Evolutionary conservation across 192 early-diverging fungal genomes (phyloP).

Genomic region (Neocallimastix lanati): DNA sequence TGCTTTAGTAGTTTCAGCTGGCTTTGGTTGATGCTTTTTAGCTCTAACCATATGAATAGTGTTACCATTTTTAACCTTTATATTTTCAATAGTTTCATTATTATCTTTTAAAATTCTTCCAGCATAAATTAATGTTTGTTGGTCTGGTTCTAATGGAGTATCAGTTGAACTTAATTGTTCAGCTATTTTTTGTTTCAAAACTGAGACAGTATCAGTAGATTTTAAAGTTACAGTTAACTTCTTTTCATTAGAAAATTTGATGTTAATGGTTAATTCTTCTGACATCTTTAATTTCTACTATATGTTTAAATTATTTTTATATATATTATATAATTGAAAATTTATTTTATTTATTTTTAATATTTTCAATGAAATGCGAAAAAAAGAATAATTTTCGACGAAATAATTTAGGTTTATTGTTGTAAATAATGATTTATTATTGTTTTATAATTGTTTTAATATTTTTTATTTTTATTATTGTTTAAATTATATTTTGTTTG

Average conservation of each 20-base stretch:
- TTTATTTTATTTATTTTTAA: too few relatives aligned
- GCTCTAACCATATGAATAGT: background rate
- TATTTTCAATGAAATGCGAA: too few relatives aligned
- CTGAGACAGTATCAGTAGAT: background rate
- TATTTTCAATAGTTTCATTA: background rate
- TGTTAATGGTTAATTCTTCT: background rate
- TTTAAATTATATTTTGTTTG: too few relatives aligned
- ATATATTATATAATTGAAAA: too few relatives aligned
- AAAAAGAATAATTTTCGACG: too few relatives aligned
- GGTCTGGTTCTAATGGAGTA: background rate
- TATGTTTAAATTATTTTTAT: too few relatives aligned
- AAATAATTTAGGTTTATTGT: too few relatives aligned
- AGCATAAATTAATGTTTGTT: background rate
- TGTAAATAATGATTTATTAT: too few relatives aligned
- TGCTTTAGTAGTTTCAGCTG: background rate
- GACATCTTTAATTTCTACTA: background rate
- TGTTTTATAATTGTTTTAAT: too few relatives aligned
- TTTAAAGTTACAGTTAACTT: background rate
- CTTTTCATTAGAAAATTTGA: background rate
- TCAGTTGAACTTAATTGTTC: background rate
- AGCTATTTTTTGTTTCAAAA: background rate
- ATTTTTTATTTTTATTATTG: too few relatives aligned
- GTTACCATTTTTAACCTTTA: background rate
- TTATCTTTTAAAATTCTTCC: background rate
- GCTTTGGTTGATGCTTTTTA: background rate